Evolutionary conservation across 371 early-diverging fungal genomes (phyloP), one percentile per base, ranked within the genome.

Genomic region (Nosema muscidifuracis): DNA sequence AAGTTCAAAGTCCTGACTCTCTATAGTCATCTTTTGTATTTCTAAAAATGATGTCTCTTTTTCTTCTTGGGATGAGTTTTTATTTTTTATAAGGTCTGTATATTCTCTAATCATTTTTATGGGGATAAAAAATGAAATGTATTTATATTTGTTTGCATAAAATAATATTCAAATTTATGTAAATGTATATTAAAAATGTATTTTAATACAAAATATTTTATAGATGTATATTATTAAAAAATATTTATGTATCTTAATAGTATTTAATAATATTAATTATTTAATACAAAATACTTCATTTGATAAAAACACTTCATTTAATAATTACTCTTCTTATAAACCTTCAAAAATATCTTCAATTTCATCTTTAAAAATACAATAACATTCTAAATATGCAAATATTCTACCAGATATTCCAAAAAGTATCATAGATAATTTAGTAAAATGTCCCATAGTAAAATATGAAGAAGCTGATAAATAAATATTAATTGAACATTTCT

Each of bases 21-120:
- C 43, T 0, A 72, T 51, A 18, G 22, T 40, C 0, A 33, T 38
- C 33, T 51, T 61, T 30, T 57, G 58, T 22, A 64, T 65, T 55
- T 64, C 73, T 28, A 65, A 43, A 36, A 72, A 56, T 34, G 73
- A 55, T 12, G 7, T 56, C 36, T 72, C 73, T 30, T 72, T 72
- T 34, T 72, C 73, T 34, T 72, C 73, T 31, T 57, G 69, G 1
- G 60, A 18, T 42, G 69, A 13, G 22, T 57, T 44, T 33, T 68
- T 56, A 47, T 44, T 58, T 40, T 30, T 33, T 30, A 58, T n/a
- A 38, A 68, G 26, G 20, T 28, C 51, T 26, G 18, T 50, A 18
- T 44, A 22, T 42, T 70, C 43, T 2, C 24, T 58, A 22, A 26
- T 34, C 58, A 71, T 61, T 47, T 47, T 40, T 40, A 40, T 9